Conservation (phyloP, 192 early-diverging fungal species). For the Umbelopsis ramanniana region DNA sequence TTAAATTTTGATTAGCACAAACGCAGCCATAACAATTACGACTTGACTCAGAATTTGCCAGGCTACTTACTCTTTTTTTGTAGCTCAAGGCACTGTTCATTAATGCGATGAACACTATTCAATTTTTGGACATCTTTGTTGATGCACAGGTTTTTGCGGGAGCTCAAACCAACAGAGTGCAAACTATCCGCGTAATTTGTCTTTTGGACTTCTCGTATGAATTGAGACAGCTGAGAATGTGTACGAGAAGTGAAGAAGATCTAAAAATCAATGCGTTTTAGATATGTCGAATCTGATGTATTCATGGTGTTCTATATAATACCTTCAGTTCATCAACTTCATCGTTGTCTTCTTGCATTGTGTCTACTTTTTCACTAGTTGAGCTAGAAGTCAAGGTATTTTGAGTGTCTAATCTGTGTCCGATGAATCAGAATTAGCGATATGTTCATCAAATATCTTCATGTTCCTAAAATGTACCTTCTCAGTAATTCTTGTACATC, state of each 20-base stretch:
- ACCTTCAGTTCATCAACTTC: constrained; percentile 24
- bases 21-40: background rate
- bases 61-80: constrained; percentile 60
- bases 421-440: background rate
- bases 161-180: constrained; percentile 75
- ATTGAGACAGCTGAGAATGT: constrained; percentile 93
- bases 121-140: constrained; percentile 68
- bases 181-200: constrained; percentile 68
- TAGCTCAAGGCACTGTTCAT: constrained; percentile 86
- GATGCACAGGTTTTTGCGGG: constrained; percentile 83
- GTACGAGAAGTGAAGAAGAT: constrained; percentile 77
- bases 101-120: constrained; percentile 56
- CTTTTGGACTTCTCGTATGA: constrained; percentile 83
- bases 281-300: no score
- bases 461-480: constrained; percentile 48
- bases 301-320: background rate
- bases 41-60: background rate
- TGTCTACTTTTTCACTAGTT: background rate
- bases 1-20: background rate
- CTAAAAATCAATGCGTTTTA: constrained; percentile 17
- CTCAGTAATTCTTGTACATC: constrained; percentile 59
- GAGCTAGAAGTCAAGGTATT: no score
- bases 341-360: background rate
- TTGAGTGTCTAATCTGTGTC: background rate
- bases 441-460: background rate